These are phyloP conservation scores for Apiospora marii DNA, from an alignment of 2,329 filamentous ascomycete genomes.

Conservation along the genomic window DNA sequence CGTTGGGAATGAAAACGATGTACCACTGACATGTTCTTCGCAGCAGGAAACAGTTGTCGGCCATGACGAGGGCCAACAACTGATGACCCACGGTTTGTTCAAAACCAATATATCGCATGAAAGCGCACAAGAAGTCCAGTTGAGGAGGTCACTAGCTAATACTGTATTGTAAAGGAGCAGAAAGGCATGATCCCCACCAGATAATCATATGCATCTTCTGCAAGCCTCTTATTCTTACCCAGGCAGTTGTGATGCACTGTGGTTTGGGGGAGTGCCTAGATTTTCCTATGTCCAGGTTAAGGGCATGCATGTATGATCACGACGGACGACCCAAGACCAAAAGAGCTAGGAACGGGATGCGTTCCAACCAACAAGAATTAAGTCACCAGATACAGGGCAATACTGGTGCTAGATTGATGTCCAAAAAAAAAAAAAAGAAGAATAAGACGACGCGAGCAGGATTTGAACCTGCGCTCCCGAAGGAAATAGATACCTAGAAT, in stretches of 20 bases:
- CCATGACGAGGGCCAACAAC: neutral
- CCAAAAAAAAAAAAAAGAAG: neutral
- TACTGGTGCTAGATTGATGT: neutral
- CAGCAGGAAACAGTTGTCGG: neutral
- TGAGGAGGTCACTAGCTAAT: neutral
- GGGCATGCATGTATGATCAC: too few relatives aligned
- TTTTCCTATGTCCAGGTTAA: too few relatives aligned
- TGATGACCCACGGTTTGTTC: neutral
- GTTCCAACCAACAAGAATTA: too few relatives aligned
- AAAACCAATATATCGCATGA: neutral
- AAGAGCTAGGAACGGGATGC: too few relatives aligned
- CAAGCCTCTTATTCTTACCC: too few relatives aligned
- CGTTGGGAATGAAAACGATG: neutral
- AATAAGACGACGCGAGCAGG: neutral
- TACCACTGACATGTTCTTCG: neutral
- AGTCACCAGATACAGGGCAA: too few relatives aligned
- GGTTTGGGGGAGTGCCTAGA: too few relatives aligned
- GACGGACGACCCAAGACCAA: too few relatives aligned
- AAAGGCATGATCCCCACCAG: too few relatives aligned
- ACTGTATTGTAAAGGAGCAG: neutral
- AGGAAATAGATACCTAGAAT: conserved; percentile 16
- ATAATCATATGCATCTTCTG: too few relatives aligned
- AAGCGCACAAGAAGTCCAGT: neutral
- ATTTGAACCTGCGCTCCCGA: conserved; percentile 19
- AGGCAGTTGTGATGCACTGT: too few relatives aligned